These are phyloP conservation scores for Globisporangium megalacanthum DNA, from an alignment of 352 stramenopile genomes.

Conservation along the genomic window DNA sequence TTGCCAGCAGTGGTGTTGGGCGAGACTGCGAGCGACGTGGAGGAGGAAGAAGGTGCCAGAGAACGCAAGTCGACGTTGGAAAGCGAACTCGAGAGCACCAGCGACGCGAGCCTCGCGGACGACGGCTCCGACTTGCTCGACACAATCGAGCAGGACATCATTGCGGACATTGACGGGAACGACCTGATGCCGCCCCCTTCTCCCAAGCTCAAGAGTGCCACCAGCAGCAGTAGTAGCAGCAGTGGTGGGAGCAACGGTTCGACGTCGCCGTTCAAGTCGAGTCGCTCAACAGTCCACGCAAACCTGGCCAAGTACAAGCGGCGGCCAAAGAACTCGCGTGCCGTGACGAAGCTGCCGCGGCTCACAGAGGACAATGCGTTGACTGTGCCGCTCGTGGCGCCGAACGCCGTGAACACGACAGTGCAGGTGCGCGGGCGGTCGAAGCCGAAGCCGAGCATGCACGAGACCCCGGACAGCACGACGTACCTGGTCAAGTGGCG, in stretches of 20 bases:
- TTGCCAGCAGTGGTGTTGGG: background rate
- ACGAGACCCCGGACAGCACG: conserved; percentile 75
- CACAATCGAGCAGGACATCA: conserved; percentile 43
- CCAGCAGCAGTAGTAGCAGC: no score
- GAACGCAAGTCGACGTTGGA: conserved; percentile 1
- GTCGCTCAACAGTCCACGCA: conserved; percentile 38
- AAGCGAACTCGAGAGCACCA: conserved; percentile 7
- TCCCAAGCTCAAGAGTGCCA: conserved; percentile 25
- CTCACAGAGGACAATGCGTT: conserved; percentile 54
- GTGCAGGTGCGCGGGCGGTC: conserved; percentile 74
- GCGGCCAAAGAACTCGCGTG: conserved; percentile 60
- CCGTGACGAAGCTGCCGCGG: conserved; percentile 54
- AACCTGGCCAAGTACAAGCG: conserved; percentile 77
- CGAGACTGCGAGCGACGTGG: background rate
- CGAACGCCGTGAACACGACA: conserved; percentile 79
- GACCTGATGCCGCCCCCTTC: conserved; percentile 50
- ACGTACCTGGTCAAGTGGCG: conserved; percentile 89
- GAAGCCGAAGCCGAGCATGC: conserved; percentile 72
- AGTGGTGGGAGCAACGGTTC: background rate
- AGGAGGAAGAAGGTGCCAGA: background rate
- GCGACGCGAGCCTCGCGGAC: conserved; percentile 6
- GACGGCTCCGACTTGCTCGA: conserved; percentile 19
- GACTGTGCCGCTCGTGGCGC: conserved; percentile 73
- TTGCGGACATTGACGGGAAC: conserved; percentile 42
- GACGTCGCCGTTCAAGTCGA: conserved; percentile 21